A percentile compares a stretch with the other conserved stretches of the same genome.
Evolutionary conservation across 306 rosid species (phyloP).

Genomic region (Sesbania bispinosa): DNA sequence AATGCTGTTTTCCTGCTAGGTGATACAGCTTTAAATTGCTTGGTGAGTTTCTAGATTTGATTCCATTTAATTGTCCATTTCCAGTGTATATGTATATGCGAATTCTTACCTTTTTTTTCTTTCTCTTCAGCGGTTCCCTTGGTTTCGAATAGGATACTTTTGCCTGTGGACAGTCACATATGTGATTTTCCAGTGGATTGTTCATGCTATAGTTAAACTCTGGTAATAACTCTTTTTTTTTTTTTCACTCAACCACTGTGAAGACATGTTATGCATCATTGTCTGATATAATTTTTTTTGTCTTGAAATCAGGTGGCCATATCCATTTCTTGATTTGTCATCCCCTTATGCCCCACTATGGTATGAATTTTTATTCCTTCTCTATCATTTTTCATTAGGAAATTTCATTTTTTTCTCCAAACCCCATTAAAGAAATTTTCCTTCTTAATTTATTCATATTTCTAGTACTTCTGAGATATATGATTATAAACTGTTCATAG

Average conservation of each 20-base stretch:
- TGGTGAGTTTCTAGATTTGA: slow-evolving; percentile 52
- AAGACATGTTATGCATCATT: neutral
- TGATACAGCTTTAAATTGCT: slow-evolving; percentile 75
- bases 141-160: slow-evolving; percentile 97
- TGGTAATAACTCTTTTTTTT: slow-evolving; percentile 57
- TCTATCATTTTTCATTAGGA: neutral
- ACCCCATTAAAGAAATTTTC: neutral
- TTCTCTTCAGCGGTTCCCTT: slow-evolving; percentile 71
- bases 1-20: slow-evolving; percentile 90
- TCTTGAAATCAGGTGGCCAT: slow-evolving; percentile 86
- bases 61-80: too few relatives aligned
- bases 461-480: neutral
- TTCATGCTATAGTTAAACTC: slow-evolving; percentile 69
- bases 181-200: slow-evolving; percentile 81
- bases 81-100: too few relatives aligned
- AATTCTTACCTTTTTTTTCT: slow-evolving; percentile 15
- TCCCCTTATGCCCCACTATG: slow-evolving; percentile 77
- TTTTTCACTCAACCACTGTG: neutral
- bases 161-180: slow-evolving; percentile 79
- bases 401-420: neutral
- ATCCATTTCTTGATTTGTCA: slow-evolving; percentile 95
- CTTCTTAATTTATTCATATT: neutral
- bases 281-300: slow-evolving; percentile 4
- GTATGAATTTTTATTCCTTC: slow-evolving; percentile 32
- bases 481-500: slow-evolving; percentile 1